phyloP scores from a whole-genome alignment of 2,329 filamentous ascomycete species.

The Neoarthrinium moseri region DNA sequence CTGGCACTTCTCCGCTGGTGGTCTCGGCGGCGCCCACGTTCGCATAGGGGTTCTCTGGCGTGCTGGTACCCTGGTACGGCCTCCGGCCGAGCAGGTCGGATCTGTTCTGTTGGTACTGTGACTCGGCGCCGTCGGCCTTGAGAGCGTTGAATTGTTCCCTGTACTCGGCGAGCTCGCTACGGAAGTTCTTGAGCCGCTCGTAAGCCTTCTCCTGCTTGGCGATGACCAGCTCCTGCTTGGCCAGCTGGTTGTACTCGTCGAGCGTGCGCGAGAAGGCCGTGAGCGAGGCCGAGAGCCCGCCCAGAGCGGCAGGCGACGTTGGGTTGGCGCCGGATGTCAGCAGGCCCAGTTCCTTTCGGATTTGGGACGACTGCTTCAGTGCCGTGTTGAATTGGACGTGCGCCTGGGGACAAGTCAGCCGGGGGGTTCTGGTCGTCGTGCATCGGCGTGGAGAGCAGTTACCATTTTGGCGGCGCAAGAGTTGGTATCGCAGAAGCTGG shows the following conservation, averaged over 20 bases:
- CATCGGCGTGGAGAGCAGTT: background rate
- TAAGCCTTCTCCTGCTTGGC: slow-evolving; percentile 90
- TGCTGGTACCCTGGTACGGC: slow-evolving; percentile 73
- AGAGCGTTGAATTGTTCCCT: slow-evolving; percentile 74
- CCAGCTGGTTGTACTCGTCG: slow-evolving; percentile 85
- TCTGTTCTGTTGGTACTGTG: slow-evolving; percentile 63
- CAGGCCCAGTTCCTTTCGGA: slow-evolving; percentile 73
- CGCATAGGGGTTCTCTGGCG: slow-evolving; percentile 91
- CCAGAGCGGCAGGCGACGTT: slow-evolving; percentile 54
- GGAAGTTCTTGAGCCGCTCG: slow-evolving; percentile 83
- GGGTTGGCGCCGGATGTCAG: slow-evolving; percentile 58
- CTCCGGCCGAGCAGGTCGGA: slow-evolving; percentile 82
- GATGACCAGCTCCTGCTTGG: slow-evolving; percentile 84
- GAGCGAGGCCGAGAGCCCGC: slow-evolving; percentile 69
- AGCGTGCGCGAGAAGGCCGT: slow-evolving; percentile 81
- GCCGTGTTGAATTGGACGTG: slow-evolving; percentile 86
- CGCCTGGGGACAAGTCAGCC: slow-evolving; percentile 27
- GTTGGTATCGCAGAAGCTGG: background rate
- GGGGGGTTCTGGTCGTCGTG: too few relatives aligned
- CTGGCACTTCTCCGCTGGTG: slow-evolving; percentile 34
- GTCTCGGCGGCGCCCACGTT: slow-evolving; percentile 40
- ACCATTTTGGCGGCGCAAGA: background rate
- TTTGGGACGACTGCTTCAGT: slow-evolving; percentile 77
- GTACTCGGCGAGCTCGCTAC: slow-evolving; percentile 77
- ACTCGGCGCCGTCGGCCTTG: slow-evolving; percentile 75